Percentiles rank a stretch among this genome's conserved stretches.
phyloP scores from a whole-genome alignment of 306 rosid species.

The Castanopsis chinensis region DNA sequence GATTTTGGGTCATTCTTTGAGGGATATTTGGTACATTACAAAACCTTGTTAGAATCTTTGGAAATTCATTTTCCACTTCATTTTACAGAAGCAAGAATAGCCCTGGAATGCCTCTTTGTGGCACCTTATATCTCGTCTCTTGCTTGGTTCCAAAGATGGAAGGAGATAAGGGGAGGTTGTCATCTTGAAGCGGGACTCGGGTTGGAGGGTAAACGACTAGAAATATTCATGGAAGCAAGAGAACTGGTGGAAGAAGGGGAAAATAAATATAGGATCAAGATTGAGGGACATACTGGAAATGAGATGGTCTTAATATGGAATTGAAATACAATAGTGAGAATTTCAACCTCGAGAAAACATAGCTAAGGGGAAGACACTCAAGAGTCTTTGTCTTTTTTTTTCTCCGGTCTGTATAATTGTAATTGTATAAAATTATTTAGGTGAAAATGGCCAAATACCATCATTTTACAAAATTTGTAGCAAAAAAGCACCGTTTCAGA shows the following conservation, averaged over 20 bases:
- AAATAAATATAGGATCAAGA: constrained; percentile 34
- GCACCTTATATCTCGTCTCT: constrained; percentile 46
- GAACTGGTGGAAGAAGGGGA: constrained; percentile 43
- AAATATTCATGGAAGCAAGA: constrained; percentile 35
- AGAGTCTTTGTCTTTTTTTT: no score
- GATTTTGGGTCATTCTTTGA: constrained; percentile 52
- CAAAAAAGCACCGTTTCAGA: no score
- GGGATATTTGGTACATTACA: constrained; percentile 46
- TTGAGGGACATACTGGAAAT: constrained; percentile 41
- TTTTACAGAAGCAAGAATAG: constrained; percentile 53
- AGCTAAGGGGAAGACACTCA: neutral
- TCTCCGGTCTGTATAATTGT: neutral
- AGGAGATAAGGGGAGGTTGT: constrained; percentile 26
- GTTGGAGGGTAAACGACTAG: constrained; percentile 36
- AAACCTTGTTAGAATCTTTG: constrained; percentile 51
- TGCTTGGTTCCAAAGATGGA: constrained; percentile 49
- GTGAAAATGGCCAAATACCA: no score
- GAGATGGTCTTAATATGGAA: constrained; percentile 54
- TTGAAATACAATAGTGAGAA: constrained; percentile 43
- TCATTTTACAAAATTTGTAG: no score
- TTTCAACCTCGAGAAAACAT: constrained; percentile 54
- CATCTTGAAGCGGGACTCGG: constrained; percentile 13
- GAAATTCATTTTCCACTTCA: constrained; percentile 36
- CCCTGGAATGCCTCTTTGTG: constrained; percentile 50
- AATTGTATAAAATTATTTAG: neutral